Evolutionary conservation across 805 yeast genomes (phyloP).

Genomic region (Cyberlindnera mycetangii): DNA sequence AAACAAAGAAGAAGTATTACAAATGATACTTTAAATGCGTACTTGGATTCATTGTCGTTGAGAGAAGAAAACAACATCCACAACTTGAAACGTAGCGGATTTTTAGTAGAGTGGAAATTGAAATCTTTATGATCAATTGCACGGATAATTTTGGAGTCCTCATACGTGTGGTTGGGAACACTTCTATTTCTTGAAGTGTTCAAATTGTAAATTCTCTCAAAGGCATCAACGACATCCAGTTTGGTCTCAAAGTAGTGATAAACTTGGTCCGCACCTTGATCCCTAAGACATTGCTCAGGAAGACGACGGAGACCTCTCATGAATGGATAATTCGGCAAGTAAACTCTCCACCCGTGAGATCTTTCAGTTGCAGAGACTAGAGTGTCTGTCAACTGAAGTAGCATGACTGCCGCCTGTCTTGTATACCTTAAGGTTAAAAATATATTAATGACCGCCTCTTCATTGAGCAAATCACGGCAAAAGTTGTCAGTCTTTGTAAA

Average conservation of each 20-base stretch:
- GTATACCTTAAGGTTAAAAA: slow-evolving; percentile 40
- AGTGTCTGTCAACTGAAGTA: slow-evolving; percentile 27
- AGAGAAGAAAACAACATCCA: slow-evolving; percentile 37
- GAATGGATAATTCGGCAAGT: slow-evolving; percentile 38
- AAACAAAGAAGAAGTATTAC: slow-evolving; percentile 36
- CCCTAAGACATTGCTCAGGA: slow-evolving; percentile 41
- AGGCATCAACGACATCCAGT: slow-evolving; percentile 43
- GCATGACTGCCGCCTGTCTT: slow-evolving; percentile 38
- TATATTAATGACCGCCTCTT: slow-evolving; percentile 36
- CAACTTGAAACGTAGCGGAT: slow-evolving; percentile 34
- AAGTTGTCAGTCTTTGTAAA: slow-evolving; percentile 37
- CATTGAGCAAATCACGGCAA: slow-evolving; percentile 33
- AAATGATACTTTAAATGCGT: slow-evolving; percentile 41
- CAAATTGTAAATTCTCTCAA: slow-evolving; percentile 41
- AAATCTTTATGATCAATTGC: slow-evolving; percentile 43
- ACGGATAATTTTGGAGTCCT: slow-evolving; percentile 24
- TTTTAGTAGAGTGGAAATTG: slow-evolving; percentile 36
- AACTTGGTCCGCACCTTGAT: slow-evolving; percentile 46
- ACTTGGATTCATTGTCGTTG: slow-evolving; percentile 38
- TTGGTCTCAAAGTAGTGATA: slow-evolving; percentile 41
- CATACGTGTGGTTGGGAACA: background rate
- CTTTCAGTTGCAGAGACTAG: slow-evolving; percentile 7
- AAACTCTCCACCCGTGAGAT: slow-evolving; percentile 32
- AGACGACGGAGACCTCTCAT: slow-evolving; percentile 38
- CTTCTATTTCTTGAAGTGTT: slow-evolving; percentile 39